Evolutionary conservation across 2,329 filamentous ascomycete genomes (phyloP).

Genomic region (Pseudocercospora musae): DNA sequence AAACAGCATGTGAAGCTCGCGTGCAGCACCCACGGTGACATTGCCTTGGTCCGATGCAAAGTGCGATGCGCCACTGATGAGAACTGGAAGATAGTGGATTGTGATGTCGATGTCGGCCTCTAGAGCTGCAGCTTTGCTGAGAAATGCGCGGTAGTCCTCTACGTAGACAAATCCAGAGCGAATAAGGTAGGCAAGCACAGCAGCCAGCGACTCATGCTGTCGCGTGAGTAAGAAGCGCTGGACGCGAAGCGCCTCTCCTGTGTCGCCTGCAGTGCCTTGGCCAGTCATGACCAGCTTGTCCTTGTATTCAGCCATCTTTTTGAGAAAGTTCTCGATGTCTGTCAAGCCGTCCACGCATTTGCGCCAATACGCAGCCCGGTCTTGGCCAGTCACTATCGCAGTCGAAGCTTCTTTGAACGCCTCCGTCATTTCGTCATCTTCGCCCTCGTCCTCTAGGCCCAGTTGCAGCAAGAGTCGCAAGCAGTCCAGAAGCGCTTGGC

Average conservation of each 20-base stretch:
- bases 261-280: conserved; percentile 60
- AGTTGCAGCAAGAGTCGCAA: conserved; percentile 75
- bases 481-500: conserved; percentile 78
- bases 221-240: conserved; percentile 76
- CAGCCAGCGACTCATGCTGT: conserved; percentile 83
- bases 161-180: conserved; percentile 68
- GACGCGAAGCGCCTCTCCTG: conserved; percentile 74
- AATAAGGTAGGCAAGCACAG: conserved; percentile 75
- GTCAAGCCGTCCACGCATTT: conserved; percentile 75
- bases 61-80: conserved; percentile 71
- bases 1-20: conserved; percentile 66
- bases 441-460: conserved; percentile 54
- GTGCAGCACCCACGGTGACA: conserved; percentile 66
- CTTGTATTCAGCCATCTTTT: conserved; percentile 70
- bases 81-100: conserved; percentile 78
- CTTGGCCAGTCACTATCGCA: conserved; percentile 53
- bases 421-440: conserved; percentile 52
- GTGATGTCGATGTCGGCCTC: conserved; percentile 72
- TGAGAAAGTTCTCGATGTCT: conserved; percentile 72
- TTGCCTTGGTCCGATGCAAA: conserved; percentile 73
- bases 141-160: conserved; percentile 70
- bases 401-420: conserved; percentile 56
- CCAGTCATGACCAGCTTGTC: conserved; percentile 74
- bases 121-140: conserved; percentile 64
- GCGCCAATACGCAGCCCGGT: conserved; percentile 63